Conservation (phyloP, 345 rosid species). For the Acer negundo region DNA sequence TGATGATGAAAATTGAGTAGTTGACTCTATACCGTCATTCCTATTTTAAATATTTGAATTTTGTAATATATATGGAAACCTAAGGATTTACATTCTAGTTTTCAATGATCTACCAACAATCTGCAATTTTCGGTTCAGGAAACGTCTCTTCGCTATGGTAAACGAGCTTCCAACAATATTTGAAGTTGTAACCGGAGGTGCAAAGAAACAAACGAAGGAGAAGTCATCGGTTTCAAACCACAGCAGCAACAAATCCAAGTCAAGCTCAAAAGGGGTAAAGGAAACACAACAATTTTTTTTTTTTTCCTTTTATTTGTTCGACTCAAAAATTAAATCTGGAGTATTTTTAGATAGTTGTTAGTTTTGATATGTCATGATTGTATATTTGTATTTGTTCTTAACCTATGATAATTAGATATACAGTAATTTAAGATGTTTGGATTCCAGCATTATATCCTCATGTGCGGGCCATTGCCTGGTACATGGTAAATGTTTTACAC, state of each 20-base stretch:
- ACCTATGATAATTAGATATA: background rate
- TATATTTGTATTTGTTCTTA: background rate
- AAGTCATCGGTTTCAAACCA: constrained; percentile 55
- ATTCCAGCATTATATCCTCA: background rate
- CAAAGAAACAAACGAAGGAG: constrained; percentile 59
- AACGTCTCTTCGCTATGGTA: constrained; percentile 65
- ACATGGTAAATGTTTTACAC: background rate
- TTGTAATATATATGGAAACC: background rate
- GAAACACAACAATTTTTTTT: background rate
- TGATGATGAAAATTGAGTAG: background rate
- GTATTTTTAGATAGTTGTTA: background rate
- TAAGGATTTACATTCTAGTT: background rate
- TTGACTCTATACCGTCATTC: background rate
- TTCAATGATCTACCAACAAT: background rate
- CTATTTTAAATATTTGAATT: background rate
- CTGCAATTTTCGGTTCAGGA: constrained; percentile 45
- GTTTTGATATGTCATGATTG: background rate
- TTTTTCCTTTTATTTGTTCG: background rate
- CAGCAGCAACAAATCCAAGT: constrained; percentile 60
- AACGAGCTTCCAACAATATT: constrained; percentile 73
- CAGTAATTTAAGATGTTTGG: background rate
- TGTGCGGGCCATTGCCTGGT: background rate
- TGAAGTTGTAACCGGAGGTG: constrained; percentile 67
- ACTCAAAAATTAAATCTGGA: background rate
- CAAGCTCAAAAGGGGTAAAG: constrained; percentile 56